A percentile compares a stretch with the other conserved stretches of the same genome.
These are phyloP conservation scores for Ustilago loliicola DNA, from an alignment of 1,284 basidiomycete genomes.

Conservation along the genomic window DNA sequence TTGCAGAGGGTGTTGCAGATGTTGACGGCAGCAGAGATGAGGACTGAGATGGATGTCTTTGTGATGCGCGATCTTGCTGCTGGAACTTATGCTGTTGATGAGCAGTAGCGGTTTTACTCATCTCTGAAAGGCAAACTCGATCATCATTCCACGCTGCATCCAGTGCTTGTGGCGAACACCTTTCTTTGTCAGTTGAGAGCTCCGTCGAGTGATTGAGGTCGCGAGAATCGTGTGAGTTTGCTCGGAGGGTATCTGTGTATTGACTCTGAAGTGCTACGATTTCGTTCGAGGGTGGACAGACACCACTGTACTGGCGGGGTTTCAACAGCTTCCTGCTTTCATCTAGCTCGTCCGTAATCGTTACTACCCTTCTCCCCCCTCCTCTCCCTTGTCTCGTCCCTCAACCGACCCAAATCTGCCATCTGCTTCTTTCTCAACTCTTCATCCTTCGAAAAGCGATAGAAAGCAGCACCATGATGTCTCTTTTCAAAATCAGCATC, in stretches of 20 bases:
- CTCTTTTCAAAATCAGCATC: conserved; percentile 85
- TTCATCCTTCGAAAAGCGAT: conserved; percentile 87
- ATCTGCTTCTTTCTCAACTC: conserved; percentile 81
- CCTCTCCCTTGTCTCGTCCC: conserved; percentile 80
- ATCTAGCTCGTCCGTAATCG: too few species aligned
- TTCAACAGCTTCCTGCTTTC: too few species aligned
- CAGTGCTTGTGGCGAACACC: background rate
- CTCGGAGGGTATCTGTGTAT: background rate
- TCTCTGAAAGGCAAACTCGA: too few species aligned
- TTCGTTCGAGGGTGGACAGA: too few species aligned
- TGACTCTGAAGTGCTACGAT: background rate
- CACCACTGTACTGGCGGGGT: too few species aligned
- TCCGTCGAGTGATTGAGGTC: background rate
- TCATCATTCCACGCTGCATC: background rate
- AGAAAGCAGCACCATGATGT: conserved; percentile 88
- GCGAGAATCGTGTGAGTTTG: too few species aligned
- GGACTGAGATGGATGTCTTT: conserved; percentile 59
- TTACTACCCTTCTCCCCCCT: conserved; percentile 68
- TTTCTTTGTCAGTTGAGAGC: too few species aligned
- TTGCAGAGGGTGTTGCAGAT: conserved; percentile 46
- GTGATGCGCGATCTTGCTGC: conserved; percentile 51
- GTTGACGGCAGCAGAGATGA: conserved; percentile 55
- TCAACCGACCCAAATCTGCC: conserved; percentile 79
- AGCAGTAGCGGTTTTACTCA: conserved; percentile 6
- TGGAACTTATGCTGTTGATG: conserved; percentile 29